These are phyloP conservation scores for Fragaria vesca DNA, from an alignment of 306 rosid species.

Conservation along the genomic window DNA sequence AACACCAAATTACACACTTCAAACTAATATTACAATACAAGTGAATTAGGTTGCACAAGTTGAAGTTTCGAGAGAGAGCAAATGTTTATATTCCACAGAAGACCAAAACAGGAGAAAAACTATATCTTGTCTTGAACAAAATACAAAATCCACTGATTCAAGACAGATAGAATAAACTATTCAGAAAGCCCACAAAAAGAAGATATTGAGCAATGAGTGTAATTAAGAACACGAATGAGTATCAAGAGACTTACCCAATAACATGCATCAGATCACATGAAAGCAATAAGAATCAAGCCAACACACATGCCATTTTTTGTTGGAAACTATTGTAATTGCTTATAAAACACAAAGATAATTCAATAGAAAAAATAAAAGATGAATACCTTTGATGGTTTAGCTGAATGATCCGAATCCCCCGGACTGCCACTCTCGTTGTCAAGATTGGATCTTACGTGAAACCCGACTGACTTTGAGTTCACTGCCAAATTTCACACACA, in stretches of 20 bases:
- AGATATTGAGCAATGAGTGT: not conserved
- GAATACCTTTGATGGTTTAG: constrained; percentile 36
- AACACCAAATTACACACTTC: not conserved
- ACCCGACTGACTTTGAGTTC: constrained; percentile 31
- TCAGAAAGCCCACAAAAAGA: not conserved
- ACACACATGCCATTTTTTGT: not conserved
- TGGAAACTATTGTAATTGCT: not conserved
- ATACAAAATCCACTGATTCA: not conserved
- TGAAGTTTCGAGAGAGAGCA: not conserved
- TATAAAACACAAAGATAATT: constrained; percentile 4
- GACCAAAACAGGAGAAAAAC: not conserved
- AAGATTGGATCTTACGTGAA: constrained; percentile 35
- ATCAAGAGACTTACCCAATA: not conserved
- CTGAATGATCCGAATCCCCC: constrained; percentile 26
- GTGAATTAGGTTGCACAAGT: not conserved
- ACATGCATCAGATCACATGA: not conserved
- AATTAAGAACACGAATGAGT: not conserved
- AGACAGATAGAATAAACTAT: not conserved
- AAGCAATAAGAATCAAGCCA: not conserved
- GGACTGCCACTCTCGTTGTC: constrained; percentile 33
- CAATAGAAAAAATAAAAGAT: not conserved
- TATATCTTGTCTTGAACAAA: not conserved
- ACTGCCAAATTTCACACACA: constrained; percentile 23
- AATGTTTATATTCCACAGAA: not conserved
- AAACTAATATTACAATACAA: not conserved